phyloP scores from a whole-genome alignment of 2,329 filamentous ascomycete species.

The Phyllosticta paracitricarpa region DNA sequence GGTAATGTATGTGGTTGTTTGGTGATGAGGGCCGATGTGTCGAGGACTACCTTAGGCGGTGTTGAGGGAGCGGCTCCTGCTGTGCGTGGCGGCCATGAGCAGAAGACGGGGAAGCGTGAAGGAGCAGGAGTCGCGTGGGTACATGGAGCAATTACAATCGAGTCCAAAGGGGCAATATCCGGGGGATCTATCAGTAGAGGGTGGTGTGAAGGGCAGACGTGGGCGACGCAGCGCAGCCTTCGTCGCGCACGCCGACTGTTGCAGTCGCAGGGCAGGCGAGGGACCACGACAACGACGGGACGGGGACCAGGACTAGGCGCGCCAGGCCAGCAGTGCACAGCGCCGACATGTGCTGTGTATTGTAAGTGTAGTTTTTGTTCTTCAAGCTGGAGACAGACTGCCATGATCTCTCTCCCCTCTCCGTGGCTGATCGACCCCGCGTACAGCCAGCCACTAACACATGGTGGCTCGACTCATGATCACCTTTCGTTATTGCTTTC shows the following conservation, averaged over 20 bases:
- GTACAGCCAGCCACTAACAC: background rate
- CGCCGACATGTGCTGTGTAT: too few species aligned
- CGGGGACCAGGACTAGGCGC: too few species aligned
- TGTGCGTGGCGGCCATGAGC: conserved; percentile 4
- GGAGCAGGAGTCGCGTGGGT: conserved; percentile 5
- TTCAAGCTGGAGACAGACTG: too few species aligned
- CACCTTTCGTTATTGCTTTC: background rate
- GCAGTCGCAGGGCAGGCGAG: too few species aligned
- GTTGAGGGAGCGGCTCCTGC: background rate
- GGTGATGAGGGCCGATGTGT: too few species aligned
- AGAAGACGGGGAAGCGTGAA: conserved; percentile 5
- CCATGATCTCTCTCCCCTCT: too few species aligned
- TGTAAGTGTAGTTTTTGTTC: background rate
- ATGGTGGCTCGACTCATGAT: background rate
- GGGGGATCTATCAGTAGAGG: background rate
- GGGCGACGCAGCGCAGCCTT: too few species aligned
- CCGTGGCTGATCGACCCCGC: background rate
- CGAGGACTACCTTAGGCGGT: background rate
- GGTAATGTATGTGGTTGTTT: background rate
- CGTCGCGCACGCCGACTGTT: conserved; percentile 11
- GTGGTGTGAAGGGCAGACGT: conserved; percentile 4
- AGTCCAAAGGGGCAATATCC: conserved; percentile 5
- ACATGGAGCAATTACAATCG: background rate
- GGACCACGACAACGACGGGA: too few species aligned
- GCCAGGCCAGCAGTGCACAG: too few species aligned